A percentile compares a stretch with the other conserved stretches of the same genome.
phyloP scores from a whole-genome alignment of 2,329 filamentous ascomycete species.

The Epichloe hybrida region DNA sequence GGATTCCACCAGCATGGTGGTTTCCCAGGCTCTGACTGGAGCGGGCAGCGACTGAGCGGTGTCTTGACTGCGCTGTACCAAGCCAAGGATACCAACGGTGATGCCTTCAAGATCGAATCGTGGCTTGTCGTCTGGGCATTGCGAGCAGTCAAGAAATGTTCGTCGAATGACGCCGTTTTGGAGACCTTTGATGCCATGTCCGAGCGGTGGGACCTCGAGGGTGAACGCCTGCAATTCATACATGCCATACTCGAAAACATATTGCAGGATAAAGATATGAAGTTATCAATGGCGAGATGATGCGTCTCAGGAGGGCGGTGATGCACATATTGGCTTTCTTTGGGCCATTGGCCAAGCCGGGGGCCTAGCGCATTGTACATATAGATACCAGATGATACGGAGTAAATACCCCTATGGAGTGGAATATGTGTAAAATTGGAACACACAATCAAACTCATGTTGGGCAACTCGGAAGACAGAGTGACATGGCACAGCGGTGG shows the following conservation, averaged over 20 bases:
- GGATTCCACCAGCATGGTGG: conserved; percentile 68
- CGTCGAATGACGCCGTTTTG: conserved; percentile 35
- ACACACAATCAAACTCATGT: background rate
- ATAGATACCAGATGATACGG: background rate
- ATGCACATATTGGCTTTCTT: background rate
- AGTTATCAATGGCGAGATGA: conserved; percentile 13
- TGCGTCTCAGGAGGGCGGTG: conserved; percentile 2
- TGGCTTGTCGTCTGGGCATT: conserved; percentile 51
- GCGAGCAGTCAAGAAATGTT: conserved; percentile 49
- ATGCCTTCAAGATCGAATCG: conserved; percentile 37
- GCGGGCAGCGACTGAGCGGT: conserved; percentile 47
- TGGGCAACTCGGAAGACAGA: background rate
- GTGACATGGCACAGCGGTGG: background rate
- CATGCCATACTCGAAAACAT: conserved; percentile 30
- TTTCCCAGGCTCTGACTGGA: conserved; percentile 54
- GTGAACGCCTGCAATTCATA: conserved; percentile 31
- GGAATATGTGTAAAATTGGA: background rate
- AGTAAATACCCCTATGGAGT: background rate
- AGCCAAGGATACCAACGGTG: conserved; percentile 33
- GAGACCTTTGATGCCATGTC: conserved; percentile 39
- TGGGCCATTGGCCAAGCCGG: background rate
- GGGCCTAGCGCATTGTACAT: background rate
- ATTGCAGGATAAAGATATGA: conserved; percentile 21
- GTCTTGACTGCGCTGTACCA: conserved; percentile 53
- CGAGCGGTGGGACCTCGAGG: conserved; percentile 31